A percentile compares a stretch with the other conserved stretches of the same genome.
These are phyloP conservation scores for Phytophthora colocasiae DNA, from an alignment of 352 stramenopile genomes.

Conservation along the genomic window DNA sequence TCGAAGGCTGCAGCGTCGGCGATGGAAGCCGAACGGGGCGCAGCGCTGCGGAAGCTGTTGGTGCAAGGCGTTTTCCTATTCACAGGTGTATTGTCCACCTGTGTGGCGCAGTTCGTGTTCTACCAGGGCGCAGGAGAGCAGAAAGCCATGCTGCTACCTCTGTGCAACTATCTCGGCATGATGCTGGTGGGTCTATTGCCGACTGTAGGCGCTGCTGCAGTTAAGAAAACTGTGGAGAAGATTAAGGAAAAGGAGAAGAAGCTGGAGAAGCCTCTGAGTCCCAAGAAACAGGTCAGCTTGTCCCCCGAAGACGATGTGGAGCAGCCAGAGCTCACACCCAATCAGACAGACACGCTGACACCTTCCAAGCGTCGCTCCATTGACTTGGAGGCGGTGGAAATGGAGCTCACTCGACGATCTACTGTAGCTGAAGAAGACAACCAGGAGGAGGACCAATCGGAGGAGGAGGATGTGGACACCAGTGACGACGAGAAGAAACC, in stretches of 20 bases:
- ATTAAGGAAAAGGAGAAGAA: slow-evolving; percentile 6
- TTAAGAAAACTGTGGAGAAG: slow-evolving; percentile 8
- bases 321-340: slow-evolving; percentile 39
- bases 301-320: slow-evolving; percentile 36
- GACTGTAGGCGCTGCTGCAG: slow-evolving; percentile 6
- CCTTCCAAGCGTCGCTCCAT: slow-evolving; percentile 13
- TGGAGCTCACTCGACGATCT: slow-evolving; percentile 64
- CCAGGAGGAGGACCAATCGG: slow-evolving; percentile 24
- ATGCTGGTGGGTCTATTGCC: slow-evolving; percentile 84
- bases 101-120: slow-evolving; percentile 85
- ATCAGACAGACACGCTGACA: slow-evolving; percentile 18
- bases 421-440: slow-evolving; percentile 24
- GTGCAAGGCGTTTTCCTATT: slow-evolving; percentile 80
- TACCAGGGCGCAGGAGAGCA: slow-evolving; percentile 86
- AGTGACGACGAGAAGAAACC: slow-evolving; percentile 33
- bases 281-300: background rate
- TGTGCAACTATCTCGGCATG: slow-evolving; percentile 90
- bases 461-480: slow-evolving; percentile 23
- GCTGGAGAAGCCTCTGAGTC: background rate
- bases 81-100: slow-evolving; percentile 88
- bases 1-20: slow-evolving; percentile 1
- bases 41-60: slow-evolving; percentile 22
- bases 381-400: slow-evolving; percentile 27
- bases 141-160: slow-evolving; percentile 83
- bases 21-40: slow-evolving; percentile 2